Percentiles rank a stretch among this genome's conserved stretches.
Conservation (phyloP, 495 filamentous ascomycete genomes). For the Bathelium albidoporum region DNA sequence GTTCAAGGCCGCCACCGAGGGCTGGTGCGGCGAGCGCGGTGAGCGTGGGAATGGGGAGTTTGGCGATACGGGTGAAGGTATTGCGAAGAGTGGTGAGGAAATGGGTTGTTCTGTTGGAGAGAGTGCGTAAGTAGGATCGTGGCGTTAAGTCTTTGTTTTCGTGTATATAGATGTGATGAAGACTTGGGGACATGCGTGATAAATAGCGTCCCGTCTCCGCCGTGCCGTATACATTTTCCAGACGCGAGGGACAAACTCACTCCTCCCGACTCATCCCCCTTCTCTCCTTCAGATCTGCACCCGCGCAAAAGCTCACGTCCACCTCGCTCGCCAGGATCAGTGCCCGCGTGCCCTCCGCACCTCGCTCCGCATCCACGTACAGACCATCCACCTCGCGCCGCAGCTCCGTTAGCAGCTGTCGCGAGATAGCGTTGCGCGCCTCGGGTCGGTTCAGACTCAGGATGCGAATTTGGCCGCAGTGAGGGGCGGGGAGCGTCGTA, state of each 20-base stretch:
- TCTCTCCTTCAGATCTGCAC: conserved; percentile 88
- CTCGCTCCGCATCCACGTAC: conserved; percentile 50
- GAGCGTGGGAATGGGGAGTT: conserved; percentile 79
- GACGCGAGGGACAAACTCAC: conserved; percentile 28
- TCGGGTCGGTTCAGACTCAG: conserved; percentile 75
- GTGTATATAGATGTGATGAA: background rate
- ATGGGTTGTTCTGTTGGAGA: conserved; percentile 46
- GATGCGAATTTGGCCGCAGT: conserved; percentile 74
- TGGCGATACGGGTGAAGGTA: conserved; percentile 56
- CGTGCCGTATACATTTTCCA: too few species aligned
- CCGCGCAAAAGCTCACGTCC: conserved; percentile 81
- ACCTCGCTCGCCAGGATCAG: conserved; percentile 69
- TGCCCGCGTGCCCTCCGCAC: conserved; percentile 56
- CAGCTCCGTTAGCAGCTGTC: conserved; percentile 59
- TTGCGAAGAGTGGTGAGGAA: conserved; percentile 68
- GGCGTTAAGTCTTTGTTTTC: background rate
- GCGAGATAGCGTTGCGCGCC: conserved; percentile 84
- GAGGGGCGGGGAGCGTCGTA: conserved; percentile 64
- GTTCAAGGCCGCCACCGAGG: conserved; percentile 84
- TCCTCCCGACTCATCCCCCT: conserved; percentile 61
- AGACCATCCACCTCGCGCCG: conserved; percentile 58
- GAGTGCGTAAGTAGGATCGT: background rate
- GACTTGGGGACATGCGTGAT: background rate
- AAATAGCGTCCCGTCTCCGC: too few species aligned
- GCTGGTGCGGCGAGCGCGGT: conserved; percentile 69